A percentile compares a stretch with the other conserved stretches of the same genome.
phyloP scores from a whole-genome alignment of 495 filamentous ascomycete species.

The Terfezia claveryi region DNA sequence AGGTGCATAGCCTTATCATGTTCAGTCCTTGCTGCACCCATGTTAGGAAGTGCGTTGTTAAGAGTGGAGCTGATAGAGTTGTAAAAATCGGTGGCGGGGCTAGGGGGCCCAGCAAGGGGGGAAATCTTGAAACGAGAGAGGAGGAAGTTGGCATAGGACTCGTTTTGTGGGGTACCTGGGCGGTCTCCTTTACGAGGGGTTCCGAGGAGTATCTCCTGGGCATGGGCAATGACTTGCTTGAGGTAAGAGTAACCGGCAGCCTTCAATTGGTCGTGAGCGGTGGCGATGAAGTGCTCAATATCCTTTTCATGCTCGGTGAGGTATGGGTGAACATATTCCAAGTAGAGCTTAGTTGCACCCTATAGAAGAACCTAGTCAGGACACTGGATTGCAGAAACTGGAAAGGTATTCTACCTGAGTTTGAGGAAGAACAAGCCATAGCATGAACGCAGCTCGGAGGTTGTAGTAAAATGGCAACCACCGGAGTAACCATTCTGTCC shows the following conservation, averaged over 20 bases:
- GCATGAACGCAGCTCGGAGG: constrained; percentile 65
- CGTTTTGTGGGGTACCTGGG: constrained; percentile 30
- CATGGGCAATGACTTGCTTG: constrained; percentile 49
- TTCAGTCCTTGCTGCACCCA: constrained; percentile 12
- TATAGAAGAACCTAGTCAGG: not conserved
- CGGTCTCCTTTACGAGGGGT: constrained; percentile 30
- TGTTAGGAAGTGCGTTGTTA: constrained; percentile 1
- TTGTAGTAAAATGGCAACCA: constrained; percentile 91
- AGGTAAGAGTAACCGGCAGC: constrained; percentile 61
- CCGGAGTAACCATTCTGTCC: constrained; percentile 27
- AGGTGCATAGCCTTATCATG: constrained; percentile 14
- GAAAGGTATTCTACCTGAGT: constrained; percentile 35
- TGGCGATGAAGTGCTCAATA: constrained; percentile 76
- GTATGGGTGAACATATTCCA: constrained; percentile 68
- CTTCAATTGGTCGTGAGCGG: constrained; percentile 57
- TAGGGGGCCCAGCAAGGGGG: constrained; percentile 22
- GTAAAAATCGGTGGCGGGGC: constrained; percentile 43
- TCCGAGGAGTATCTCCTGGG: constrained; percentile 53
- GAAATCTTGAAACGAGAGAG: constrained; percentile 75
- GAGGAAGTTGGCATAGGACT: constrained; percentile 52
- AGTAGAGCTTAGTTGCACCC: constrained; percentile 60
- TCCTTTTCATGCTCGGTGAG: constrained; percentile 65
- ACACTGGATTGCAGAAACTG: not conserved
- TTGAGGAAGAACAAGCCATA: constrained; percentile 94
- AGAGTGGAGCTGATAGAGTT: constrained; percentile 46